Conservation (phyloP, 2,329 filamentous ascomycete species). For the Cladosporium sp. region DNA sequence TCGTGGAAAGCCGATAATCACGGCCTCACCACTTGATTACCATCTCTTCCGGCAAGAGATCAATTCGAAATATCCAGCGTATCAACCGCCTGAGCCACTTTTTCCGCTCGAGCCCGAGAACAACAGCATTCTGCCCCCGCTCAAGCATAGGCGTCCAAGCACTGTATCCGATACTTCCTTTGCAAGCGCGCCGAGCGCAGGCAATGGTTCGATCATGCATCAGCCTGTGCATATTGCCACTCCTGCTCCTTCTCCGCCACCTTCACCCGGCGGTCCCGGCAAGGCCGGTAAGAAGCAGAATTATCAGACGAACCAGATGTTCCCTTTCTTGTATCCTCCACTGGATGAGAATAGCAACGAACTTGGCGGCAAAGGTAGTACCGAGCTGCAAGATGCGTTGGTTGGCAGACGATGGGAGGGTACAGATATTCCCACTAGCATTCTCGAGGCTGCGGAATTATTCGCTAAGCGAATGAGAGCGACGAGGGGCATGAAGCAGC, state of each 20-base stretch:
- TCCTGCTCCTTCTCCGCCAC: conserved; percentile 89
- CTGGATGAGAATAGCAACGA: conserved; percentile 84
- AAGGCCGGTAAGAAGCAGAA: conserved; percentile 98
- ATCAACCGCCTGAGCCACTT: conserved; percentile 77
- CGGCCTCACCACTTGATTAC: conserved; percentile 90
- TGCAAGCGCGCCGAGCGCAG: conserved; percentile 45
- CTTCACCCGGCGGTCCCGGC: conserved; percentile 75
- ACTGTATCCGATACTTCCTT: conserved; percentile 31
- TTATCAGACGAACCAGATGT: conserved; percentile 98
- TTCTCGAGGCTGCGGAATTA: conserved; percentile 87
- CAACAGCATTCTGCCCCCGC: conserved; percentile 80
- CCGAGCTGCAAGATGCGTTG: conserved; percentile 71
- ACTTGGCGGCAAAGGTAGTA: conserved; percentile 80
- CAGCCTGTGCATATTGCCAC: conserved; percentile 99
- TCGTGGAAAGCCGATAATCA: conserved; percentile 73
- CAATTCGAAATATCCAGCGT: conserved; percentile 94
- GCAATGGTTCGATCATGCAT: conserved; percentile 71
- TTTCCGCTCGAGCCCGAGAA: conserved; percentile 87
- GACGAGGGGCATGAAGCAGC: conserved; percentile 82
- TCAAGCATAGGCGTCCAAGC: conserved; percentile 64
- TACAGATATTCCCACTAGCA: conserved; percentile 89
- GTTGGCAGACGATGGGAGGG: conserved; percentile 87
- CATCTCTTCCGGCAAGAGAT: conserved; percentile 96
- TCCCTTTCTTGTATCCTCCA: conserved; percentile 95
- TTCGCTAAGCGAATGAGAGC: conserved; percentile 88